phyloP scores from a whole-genome alignment of 2,329 filamentous ascomycete genomes.

The Dactylonectria estremocensis region DNA sequence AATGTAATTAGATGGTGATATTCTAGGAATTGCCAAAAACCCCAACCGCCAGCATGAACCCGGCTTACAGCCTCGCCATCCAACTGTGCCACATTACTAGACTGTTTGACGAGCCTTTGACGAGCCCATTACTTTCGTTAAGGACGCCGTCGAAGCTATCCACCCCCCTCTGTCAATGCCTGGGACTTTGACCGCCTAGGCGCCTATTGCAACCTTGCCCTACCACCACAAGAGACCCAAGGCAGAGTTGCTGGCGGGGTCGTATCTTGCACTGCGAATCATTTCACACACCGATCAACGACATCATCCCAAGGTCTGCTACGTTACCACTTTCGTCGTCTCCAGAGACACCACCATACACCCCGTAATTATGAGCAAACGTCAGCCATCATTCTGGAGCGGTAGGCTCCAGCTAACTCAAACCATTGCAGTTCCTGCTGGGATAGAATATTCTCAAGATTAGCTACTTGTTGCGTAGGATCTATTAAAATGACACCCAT shows the following conservation, averaged over 20 bases:
- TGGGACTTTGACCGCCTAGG: constrained; percentile 36
- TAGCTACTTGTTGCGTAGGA: too few species aligned
- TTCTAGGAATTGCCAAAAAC: too few species aligned
- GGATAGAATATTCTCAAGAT: too few species aligned
- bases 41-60: constrained; percentile 33
- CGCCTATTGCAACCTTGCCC: constrained; percentile 28
- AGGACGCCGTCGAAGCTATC: constrained; percentile 22
- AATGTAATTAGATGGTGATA: too few species aligned
- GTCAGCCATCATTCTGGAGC: constrained; percentile 33
- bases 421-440: too few species aligned
- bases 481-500: too few species aligned
- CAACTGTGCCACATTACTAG: constrained; percentile 12
- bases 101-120: too few species aligned
- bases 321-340: constrained; percentile 13
- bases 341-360: constrained; percentile 43
- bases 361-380: constrained; percentile 40
- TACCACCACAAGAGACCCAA: constrained; percentile 14
- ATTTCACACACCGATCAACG: constrained; percentile 28
- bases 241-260: constrained; percentile 16
- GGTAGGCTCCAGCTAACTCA: too few species aligned
- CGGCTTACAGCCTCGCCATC: constrained; percentile 31
- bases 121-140: constrained; percentile 21
- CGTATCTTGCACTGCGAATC: constrained; percentile 33
- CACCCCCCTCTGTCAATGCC: constrained; percentile 35
- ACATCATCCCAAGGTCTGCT: constrained; percentile 33